Evolutionary conservation across 805 yeast species (phyloP), one percentile per base, ranked within the genome.

Genomic region (Wickerhamomyces rabaulensis): DNA sequence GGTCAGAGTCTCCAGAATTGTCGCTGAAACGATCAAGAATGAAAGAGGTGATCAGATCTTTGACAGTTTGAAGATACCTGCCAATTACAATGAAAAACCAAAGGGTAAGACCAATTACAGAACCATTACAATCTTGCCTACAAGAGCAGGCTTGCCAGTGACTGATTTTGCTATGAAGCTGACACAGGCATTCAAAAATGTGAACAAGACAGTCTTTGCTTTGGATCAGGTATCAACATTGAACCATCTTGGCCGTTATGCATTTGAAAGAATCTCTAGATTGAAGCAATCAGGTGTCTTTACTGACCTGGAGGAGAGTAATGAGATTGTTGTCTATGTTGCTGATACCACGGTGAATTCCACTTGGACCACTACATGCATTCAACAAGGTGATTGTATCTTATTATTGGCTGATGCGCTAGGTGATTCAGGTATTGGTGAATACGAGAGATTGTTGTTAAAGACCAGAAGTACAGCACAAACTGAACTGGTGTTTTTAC

Each of bases 361-460:
- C 0, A 75, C 82, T 17, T 92, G 99, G 99, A 88, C 97, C 0
- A 75, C 80, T 9, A 88, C 97, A 0, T 94, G 98, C 63, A 85
- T 92, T 37, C 81, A 91, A 9, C 97, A 92, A 64, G 98, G 96
- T 16, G 98, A 92, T 64, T 91, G 97, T 68, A 80, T 92, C n/a
- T 69, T 94, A 27, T 68, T 94, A 16, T 65, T 94, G 15, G 97
- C 97, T 0, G 91, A 92, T 67, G 95, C 97, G 0, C 70, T 75
- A 8, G 78, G 82, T 17, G 76, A 78, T 25, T 83, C 94, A 0
- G 78, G 77, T 26, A 73, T 88, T 39, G 96, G 98, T 5, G 97
- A 90, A 44, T 90, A 82, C 60, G 99, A 92, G 64, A 71, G 84
- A 43, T 63, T 90, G 21, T 65, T 92, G 12, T 73, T 89, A 23